A percentile compares a stretch with the other conserved stretches of the same genome.
These are phyloP conservation scores for Solanum chmielewskii DNA, from an alignment of 257 asterid genomes.

Conservation along the genomic window DNA sequence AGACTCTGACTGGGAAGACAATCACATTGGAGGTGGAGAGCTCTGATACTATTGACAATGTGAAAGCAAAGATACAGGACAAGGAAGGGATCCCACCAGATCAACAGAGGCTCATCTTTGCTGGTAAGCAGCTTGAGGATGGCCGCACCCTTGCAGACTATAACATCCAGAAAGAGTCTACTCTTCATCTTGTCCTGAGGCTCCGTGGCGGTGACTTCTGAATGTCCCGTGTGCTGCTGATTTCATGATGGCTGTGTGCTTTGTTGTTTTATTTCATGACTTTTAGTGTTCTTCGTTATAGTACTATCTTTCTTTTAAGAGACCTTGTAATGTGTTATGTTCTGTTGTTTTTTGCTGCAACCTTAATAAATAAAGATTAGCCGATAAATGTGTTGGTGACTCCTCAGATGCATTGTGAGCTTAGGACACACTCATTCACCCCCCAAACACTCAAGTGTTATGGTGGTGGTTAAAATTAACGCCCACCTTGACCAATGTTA, in stretches of 20 bases:
- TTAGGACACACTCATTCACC: not conserved
- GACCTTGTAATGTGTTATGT: not conserved
- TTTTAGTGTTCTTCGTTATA: not conserved
- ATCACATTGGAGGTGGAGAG: not conserved
- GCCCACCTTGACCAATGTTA: constrained; percentile 17
- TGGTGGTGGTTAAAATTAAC: not conserved
- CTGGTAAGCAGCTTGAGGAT: not conserved
- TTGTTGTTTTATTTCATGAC: not conserved
- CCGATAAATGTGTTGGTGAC: not conserved
- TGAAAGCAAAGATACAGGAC: not conserved
- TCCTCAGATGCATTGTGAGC: not conserved
- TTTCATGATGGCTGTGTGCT: not conserved
- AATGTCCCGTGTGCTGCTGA: not conserved
- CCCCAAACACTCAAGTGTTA: not conserved
- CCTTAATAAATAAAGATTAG: not conserved
- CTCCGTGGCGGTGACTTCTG: not conserved
- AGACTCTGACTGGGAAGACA: not conserved
- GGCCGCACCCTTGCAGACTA: not conserved
- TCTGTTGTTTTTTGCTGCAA: not conserved
- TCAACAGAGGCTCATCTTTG: not conserved
- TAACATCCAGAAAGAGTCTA: not conserved
- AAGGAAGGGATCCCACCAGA: not conserved
- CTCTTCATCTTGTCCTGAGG: not conserved
- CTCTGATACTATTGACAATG: not conserved
- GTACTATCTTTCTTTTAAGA: not conserved